Evolutionary conservation across 2,329 filamentous ascomycete genomes (phyloP), one percentile per base, ranked within the genome.

Genomic region (Sarocladium kiliense): DNA sequence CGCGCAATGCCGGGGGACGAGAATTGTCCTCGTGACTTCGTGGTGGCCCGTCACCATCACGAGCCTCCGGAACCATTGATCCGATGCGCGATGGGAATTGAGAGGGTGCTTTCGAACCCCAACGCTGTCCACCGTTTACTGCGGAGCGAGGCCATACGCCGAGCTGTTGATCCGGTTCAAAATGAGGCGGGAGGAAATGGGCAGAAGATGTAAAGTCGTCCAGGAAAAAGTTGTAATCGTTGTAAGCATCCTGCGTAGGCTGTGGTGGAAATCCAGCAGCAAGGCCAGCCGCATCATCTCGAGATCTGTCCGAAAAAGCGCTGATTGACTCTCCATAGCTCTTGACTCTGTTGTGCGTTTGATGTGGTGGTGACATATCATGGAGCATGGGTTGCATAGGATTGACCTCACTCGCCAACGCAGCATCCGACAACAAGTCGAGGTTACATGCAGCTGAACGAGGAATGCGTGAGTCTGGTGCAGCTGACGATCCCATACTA

Each of bases 201-300:
- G 79, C 77, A 7, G 79, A 77, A 1, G 77, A 70, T 10, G 72
- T 71, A 59, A 81, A 80, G 53, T 84, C 80, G 62, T 84, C 81
- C 54, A 84, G 67, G 57, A 85, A 84, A 12, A 83, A 65, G 57
- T 82, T 80, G 58, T 84, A 84, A 59, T 82, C 79, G 55, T 83
- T 79, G 58, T 80, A 79, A 1, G 76, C 66, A 2, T 67, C 64
- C 41, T 65, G 63, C 1, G 63, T 57, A 21, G 65, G 62, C 30
- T 64, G 67, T 7, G 66, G 62, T 5, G 62, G 62, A 58, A 66
- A 72, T 2, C 69, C 71, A 2, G 75, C 68, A 3, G 72, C 64
- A 54, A 80, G 65, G 5, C 71, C 66, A 2, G 70, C 71, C 3
- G 70, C 65, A 14, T 81, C 75, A 19, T 78, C 77, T 32, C 78